These are phyloP conservation scores for Suillus alpinus DNA, from an alignment of 768 basidiomycete species.

Conservation along the genomic window DNA sequence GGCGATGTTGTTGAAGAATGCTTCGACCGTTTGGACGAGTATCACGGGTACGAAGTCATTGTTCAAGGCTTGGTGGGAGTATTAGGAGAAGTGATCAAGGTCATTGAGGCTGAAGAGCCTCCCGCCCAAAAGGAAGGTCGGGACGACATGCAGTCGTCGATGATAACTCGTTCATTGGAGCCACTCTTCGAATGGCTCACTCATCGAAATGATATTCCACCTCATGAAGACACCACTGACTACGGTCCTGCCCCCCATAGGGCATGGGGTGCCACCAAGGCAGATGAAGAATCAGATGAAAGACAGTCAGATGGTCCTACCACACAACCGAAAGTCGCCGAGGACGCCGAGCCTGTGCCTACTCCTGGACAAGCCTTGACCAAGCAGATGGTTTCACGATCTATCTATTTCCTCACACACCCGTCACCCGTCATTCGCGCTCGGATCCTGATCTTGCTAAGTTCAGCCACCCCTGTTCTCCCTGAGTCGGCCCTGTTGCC, in stretches of 20 bases:
- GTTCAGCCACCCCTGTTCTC: conserved; percentile 69
- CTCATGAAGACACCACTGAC: conserved; percentile 42
- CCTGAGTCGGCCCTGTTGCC: conserved; percentile 77
- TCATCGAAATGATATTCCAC: conserved; percentile 36
- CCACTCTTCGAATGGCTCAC: conserved; percentile 66
- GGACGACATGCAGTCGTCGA: conserved; percentile 13
- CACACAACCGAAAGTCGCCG: conserved; percentile 15
- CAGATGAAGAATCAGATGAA: conserved; percentile 21
- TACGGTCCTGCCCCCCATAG: conserved; percentile 59
- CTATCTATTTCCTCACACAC: conserved; percentile 89
- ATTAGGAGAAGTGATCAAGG: conserved; percentile 78
- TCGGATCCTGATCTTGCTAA: conserved; percentile 73
- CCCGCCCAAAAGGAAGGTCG: conserved; percentile 15
- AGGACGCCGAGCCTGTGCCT: conserved; percentile 44
- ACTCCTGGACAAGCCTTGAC: conserved; percentile 76
- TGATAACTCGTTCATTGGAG: conserved; percentile 39
- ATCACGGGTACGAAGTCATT: conserved; percentile 85
- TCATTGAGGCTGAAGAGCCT: conserved; percentile 58
- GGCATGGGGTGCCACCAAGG: conserved; percentile 49
- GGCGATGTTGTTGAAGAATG: conserved; percentile 96
- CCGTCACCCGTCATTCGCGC: conserved; percentile 82
- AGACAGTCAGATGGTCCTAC: conserved; percentile 16
- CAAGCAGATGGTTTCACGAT: conserved; percentile 82
- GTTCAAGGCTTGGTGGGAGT: conserved; percentile 89
- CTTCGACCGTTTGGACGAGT: conserved; percentile 94